Base-by-base conservation (phyloP, 2,329 filamentous ascomycete species). In the Arthrobotrys sphaeroides region DNA sequence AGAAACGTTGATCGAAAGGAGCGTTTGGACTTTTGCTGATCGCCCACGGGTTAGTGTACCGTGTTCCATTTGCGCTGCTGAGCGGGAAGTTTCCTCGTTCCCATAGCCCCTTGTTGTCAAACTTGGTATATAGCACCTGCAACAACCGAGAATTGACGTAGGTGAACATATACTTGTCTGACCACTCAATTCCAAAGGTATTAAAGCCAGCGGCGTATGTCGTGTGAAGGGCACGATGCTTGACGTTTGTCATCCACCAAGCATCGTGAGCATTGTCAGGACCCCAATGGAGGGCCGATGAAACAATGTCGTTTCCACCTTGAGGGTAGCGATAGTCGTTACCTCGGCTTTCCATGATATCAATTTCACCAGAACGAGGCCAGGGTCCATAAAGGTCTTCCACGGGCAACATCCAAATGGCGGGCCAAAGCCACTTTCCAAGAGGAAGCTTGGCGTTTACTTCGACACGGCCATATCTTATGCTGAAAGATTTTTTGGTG, bases 371-470 rank as follows among this genome's bases (percentile, higher is more conserved):
- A 6, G 91, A 93, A 5, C 85, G 83, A 0, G 92, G 92, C 92
- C 92, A 96, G 0, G 86, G 80, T 0, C 92, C 92, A 81, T 95
- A 96, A 0, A 84, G 89, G 64, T 89, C 85, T 45, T 90, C 85
- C 51, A 88, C 88, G 0, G 92, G 92, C 84, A 95, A 85, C 90
- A 96, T 91, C 91, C 91, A 94, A 80, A 96, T 94, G n/a, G 91
- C 91, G 1, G 92, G 92, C 92, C 92, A 95, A 9, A 96, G 86
- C 92, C 92, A 95, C 83, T 95, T 92, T 64, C 92, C 92, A 53
- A 85, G 82, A 3, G 92, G 91, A 26, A 95, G 84, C 82, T 90
- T 90, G 24, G 92, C 92, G 0, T 87, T 89, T 3, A 96, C 91
- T 81, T 96, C 91, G 61, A 96, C 87, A 45, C 91, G 90, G 53